Evolutionary conservation across 75 land plant species (phyloP), one percentile per base, ranked within the genome.

Genomic region (Sequoia sempervirens): DNA sequence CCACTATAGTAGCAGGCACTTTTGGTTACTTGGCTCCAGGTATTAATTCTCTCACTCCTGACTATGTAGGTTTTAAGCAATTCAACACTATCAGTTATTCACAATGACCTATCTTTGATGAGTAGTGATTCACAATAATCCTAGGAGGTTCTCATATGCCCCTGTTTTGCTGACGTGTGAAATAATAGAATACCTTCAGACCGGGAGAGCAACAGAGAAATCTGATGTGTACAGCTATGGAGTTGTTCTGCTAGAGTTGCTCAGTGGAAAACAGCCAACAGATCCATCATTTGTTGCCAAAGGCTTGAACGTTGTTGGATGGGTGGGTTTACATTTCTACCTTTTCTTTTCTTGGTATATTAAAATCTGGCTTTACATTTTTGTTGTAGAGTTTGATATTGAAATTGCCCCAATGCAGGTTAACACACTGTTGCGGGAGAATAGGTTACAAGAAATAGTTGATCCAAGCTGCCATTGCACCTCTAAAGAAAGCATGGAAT

Each of bases 1-100:
- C 97, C 12, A 96, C 97, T 28, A 93, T 95, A 36, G 97, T 96
- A 78, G 99, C 97, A 78, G 99, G 99, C 50, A 96, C 99, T 30
- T 96, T 96, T 88, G 99, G 99, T 66, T 96, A 96, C 85, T 80
- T 96, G 74, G 99, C 97, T 80, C 99, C 99, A 89, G 99, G 99
- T 96, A 75, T 68, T 82, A 40, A 75, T 75, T 84, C 28, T 40
- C 38, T 75, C 18, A 38, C 20, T 75, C 20, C 34, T 26, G n/a
- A 20, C 28, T 23, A 61, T 23, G 9, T 61, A 14, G 61, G 61
- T 23, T 18, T 56, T 56, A 17, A 56, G 23, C 66, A 61, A 61
- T 61, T 58, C 64, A 58, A 56, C 58, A n/a, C 26, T 58, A n/a
- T n/a, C n/a, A n/a, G n/a, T n/a, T n/a, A n/a, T n/a, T n/a, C n/a